Evolutionary conservation across 495 filamentous ascomycete genomes (phyloP).

Genomic region (Aspergillus nidulans): DNA sequence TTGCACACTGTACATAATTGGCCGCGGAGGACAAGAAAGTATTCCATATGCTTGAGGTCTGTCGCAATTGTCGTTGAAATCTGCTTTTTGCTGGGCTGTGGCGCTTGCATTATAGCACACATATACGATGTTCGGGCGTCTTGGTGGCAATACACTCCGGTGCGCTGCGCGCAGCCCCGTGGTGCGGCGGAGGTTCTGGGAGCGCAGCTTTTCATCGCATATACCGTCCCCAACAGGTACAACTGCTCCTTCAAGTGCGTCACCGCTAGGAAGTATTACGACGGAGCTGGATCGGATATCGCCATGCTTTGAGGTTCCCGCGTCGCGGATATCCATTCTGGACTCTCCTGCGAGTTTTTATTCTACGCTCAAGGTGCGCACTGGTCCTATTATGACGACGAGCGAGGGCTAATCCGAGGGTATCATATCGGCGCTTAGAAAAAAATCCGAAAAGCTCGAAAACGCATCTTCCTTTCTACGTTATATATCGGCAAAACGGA

Average conservation of each 20-base stretch:
- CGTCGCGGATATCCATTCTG: conserved; percentile 75
- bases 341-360: conserved; percentile 82
- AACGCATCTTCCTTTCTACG: conserved; percentile 84
- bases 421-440: conserved; percentile 37
- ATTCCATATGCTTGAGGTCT: conserved; percentile 18
- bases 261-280: conserved; percentile 54
- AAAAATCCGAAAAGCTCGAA: conserved; percentile 75
- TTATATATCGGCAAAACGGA: conserved; percentile 95
- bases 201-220: conserved; percentile 41
- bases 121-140: conserved; percentile 36
- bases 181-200: conserved; percentile 27
- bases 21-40: background rate
- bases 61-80: background rate
- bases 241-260: conserved; percentile 28
- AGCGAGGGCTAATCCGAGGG: conserved; percentile 11
- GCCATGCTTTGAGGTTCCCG: conserved; percentile 79
- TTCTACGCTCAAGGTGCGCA: conserved; percentile 70
- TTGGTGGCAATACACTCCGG: conserved; percentile 36
- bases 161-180: conserved; percentile 30
- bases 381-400: background rate
- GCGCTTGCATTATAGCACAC: background rate
- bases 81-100: background rate
- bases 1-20: conserved; percentile 26
- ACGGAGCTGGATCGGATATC: conserved; percentile 83
- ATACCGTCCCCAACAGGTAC: conserved; percentile 22